phyloP scores from a whole-genome alignment of 2,329 filamentous ascomycete genomes.

The Penicillium sp. region DNA sequence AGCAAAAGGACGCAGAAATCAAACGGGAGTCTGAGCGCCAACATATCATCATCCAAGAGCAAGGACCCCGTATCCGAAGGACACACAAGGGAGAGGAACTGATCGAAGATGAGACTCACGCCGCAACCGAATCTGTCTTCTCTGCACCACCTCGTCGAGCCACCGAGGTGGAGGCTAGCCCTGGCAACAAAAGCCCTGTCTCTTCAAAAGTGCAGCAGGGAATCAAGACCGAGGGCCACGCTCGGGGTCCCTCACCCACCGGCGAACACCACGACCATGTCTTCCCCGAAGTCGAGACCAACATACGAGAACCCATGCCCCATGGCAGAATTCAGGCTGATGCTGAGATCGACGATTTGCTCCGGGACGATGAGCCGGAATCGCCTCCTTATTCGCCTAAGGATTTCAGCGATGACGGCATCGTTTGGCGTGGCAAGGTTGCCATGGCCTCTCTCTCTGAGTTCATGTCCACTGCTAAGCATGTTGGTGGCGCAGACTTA shows the following conservation, averaged over 20 bases:
- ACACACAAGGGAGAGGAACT: conserved; percentile 96
- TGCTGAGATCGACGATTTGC: conserved; percentile 84
- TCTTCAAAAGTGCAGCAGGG: conserved; percentile 33
- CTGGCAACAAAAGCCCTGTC: conserved; percentile 31
- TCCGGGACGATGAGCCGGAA: conserved; percentile 79
- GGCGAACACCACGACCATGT: conserved; percentile 48
- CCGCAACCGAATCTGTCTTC: conserved; percentile 52
- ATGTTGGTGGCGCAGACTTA: conserved; percentile 83
- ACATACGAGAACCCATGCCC: conserved; percentile 45
- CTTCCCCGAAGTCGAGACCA: conserved; percentile 47
- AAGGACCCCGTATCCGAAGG: conserved; percentile 77
- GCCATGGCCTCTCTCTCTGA: conserved; percentile 78
- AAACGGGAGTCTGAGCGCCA: conserved; percentile 62
- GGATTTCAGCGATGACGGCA: conserved; percentile 70
- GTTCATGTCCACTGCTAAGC: conserved; percentile 76
- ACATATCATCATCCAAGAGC: conserved; percentile 77
- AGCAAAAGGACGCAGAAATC: conserved; percentile 63
- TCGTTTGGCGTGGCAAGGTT: conserved; percentile 78
- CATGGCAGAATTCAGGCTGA: conserved; percentile 65
- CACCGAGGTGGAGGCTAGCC: conserved; percentile 36
- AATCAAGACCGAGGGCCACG: conserved; percentile 51
- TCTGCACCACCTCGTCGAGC: conserved; percentile 53
- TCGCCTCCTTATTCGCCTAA: conserved; percentile 83
- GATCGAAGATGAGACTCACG: conserved; percentile 72
- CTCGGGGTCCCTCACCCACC: conserved; percentile 75